A percentile compares a stretch with the other conserved stretches of the same genome.
phyloP scores from a whole-genome alignment of 768 basidiomycete genomes.

The Tulasnella sp. region DNA sequence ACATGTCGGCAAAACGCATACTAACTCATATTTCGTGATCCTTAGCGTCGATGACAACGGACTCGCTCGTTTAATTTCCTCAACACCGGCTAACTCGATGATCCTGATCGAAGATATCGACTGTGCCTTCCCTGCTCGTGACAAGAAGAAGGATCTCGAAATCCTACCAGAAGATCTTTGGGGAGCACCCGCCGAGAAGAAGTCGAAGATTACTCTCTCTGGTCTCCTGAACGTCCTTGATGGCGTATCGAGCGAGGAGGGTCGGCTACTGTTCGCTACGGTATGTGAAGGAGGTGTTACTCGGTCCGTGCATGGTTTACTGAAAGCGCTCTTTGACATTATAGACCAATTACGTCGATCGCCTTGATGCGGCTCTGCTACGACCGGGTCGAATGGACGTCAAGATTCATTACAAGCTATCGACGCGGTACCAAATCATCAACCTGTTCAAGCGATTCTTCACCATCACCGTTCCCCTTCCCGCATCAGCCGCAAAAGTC shows the following conservation, averaged over 20 bases:
- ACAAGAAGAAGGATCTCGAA: constrained; percentile 30
- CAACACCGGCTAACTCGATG: constrained; percentile 51
- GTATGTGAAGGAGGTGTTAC: constrained; percentile 35
- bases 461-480: constrained; percentile 1
- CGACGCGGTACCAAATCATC: constrained; percentile 46
- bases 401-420: constrained; percentile 50
- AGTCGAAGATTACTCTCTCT: constrained; percentile 48
- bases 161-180: neutral
- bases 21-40: neutral
- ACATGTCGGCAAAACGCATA: neutral
- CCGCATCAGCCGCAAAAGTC: neutral
- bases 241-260: constrained; percentile 57
- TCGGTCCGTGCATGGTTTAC: neutral
- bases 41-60: constrained; percentile 49
- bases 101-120: constrained; percentile 60
- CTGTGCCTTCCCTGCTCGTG: constrained; percentile 52
- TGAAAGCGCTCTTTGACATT: neutral
- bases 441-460: constrained; percentile 53
- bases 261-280: constrained; percentile 58
- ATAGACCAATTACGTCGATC: constrained; percentile 54
- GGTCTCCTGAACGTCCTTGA: constrained; percentile 58
- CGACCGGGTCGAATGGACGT: constrained; percentile 57
- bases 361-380: constrained; percentile 52
- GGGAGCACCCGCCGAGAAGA: constrained; percentile 27
- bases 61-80: constrained; percentile 45